A percentile compares a stretch with the other conserved stretches of the same genome.
Evolutionary conservation across 805 yeast genomes (phyloP).

Genomic region (Ascoidea rubescens): DNA sequence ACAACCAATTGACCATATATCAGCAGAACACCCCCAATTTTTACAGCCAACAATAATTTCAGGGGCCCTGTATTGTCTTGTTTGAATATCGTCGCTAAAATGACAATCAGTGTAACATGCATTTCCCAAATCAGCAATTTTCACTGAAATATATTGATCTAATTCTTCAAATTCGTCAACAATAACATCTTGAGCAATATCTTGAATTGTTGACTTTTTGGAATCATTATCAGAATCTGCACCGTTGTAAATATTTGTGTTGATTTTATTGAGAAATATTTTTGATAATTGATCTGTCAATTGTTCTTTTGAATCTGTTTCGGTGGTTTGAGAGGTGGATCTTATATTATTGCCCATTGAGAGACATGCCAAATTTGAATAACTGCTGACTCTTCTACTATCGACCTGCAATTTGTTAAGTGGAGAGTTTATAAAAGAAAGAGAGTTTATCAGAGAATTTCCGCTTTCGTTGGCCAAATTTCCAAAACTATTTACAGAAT

Average conservation of each 20-base stretch:
- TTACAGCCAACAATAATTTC: slow-evolving; percentile 41
- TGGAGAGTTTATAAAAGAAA: too few species aligned
- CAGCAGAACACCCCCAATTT: slow-evolving; percentile 48
- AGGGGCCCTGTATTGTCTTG: slow-evolving; percentile 87
- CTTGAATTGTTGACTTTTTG: neutral
- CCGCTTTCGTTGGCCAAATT: too few species aligned
- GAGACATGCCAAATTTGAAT: too few species aligned
- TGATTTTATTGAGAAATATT: neutral
- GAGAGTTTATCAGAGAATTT: too few species aligned
- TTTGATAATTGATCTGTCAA: too few species aligned
- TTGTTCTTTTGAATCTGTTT: too few species aligned
- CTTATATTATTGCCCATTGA: too few species aligned
- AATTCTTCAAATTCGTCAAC: slow-evolving; percentile 9
- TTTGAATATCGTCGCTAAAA: slow-evolving; percentile 80
- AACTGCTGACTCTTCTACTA: too few species aligned
- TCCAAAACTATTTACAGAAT: too few species aligned
- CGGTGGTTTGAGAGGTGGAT: too few species aligned
- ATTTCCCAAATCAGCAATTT: slow-evolving; percentile 89
- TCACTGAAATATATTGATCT: slow-evolving; percentile 36
- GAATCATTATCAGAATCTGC: neutral
- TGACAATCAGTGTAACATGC: slow-evolving; percentile 76
- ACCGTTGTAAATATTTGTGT: neutral
- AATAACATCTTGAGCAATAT: neutral
- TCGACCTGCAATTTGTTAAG: too few species aligned
- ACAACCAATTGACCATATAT: slow-evolving; percentile 48